Conservation (phyloP, 495 filamentous ascomycete genomes). For the Hyaloscypha variabilis region DNA sequence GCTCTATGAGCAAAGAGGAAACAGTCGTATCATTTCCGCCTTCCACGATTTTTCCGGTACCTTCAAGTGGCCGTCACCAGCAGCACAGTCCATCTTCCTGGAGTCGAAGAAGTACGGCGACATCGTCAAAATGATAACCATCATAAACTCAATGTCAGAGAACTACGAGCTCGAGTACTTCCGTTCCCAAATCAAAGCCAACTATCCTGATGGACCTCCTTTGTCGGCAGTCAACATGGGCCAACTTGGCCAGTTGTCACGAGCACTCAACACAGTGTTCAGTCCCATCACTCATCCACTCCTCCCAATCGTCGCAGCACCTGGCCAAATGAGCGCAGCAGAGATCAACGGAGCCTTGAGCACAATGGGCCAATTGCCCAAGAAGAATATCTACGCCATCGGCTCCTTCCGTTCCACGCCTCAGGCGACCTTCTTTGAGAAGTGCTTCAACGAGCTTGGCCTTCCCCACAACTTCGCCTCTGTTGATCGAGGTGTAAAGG, state of each 20-base stretch:
- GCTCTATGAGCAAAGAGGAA: slow-evolving; percentile 70
- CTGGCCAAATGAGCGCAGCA: slow-evolving; percentile 79
- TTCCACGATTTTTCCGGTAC: slow-evolving; percentile 84
- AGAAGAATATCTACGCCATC: slow-evolving; percentile 78
- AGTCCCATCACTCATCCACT: slow-evolving; percentile 85
- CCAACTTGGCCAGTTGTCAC: slow-evolving; percentile 77
- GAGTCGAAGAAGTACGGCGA: slow-evolving; percentile 75
- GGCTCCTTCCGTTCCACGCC: slow-evolving; percentile 70
- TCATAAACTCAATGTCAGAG: slow-evolving; percentile 74
- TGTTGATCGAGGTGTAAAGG: slow-evolving; percentile 69
- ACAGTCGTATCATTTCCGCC: slow-evolving; percentile 80
- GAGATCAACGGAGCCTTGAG: slow-evolving; percentile 80
- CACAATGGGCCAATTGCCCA: slow-evolving; percentile 78
- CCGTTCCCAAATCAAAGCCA: slow-evolving; percentile 69
- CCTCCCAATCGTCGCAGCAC: slow-evolving; percentile 81
- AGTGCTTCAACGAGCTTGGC: slow-evolving; percentile 85
- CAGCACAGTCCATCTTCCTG: slow-evolving; percentile 68
- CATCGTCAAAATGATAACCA: slow-evolving; percentile 87
- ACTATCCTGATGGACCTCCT: slow-evolving; percentile 64
- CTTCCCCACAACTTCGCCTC: slow-evolving; percentile 78
- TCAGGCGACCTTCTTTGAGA: slow-evolving; percentile 82
- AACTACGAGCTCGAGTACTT: slow-evolving; percentile 91
- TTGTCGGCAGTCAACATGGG: slow-evolving; percentile 89
- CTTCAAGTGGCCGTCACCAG: slow-evolving; percentile 77
- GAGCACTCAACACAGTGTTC: slow-evolving; percentile 80